These are phyloP conservation scores for Agapanthus africanus DNA, from an alignment of 106 monocot species.

Conservation along the genomic window DNA sequence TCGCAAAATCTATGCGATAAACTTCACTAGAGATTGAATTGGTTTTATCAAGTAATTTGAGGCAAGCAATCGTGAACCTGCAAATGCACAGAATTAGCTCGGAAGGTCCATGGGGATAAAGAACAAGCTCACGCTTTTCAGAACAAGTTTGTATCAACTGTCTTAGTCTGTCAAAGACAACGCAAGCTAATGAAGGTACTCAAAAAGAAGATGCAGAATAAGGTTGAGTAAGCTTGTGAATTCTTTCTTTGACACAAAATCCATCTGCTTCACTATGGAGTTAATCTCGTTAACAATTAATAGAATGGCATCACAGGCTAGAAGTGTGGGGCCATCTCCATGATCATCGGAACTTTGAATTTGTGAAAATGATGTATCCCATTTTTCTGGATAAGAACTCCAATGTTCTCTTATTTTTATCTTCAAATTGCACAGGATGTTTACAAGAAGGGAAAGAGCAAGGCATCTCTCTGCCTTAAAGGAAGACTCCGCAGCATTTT, in stretches of 20 bases:
- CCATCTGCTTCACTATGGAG: constrained; percentile 24
- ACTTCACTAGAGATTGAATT: constrained; percentile 33
- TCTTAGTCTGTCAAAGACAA: constrained; percentile 29
- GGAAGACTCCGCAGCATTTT: constrained; percentile 24
- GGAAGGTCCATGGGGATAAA: background rate
- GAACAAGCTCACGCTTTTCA: constrained; percentile 3
- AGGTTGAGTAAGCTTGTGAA: constrained; percentile 35
- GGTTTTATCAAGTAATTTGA: constrained; percentile 36
- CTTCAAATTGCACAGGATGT: constrained; percentile 38
- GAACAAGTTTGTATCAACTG: constrained; percentile 24
- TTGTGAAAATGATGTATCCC: background rate
- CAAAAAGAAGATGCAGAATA: constrained; percentile 38
- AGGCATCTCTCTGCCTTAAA: constrained; percentile 21
- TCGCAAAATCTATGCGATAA: constrained; percentile 22
- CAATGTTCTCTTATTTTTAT: constrained; percentile 9
- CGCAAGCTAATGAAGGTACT: constrained; percentile 37
- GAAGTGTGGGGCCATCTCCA: constrained; percentile 6
- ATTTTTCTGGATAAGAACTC: constrained; percentile 10
- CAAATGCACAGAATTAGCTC: constrained; percentile 22
- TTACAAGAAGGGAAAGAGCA: constrained; percentile 40
- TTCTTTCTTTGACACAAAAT: constrained; percentile 20
- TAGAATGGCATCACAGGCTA: constrained; percentile 17
- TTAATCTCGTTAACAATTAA: constrained; percentile 29
- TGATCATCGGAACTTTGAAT: constrained; percentile 16
- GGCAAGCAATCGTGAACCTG: constrained; percentile 31